These are phyloP conservation scores for Hymenoscyphus fructigenus DNA, from an alignment of 2,329 filamentous ascomycete genomes.

Conservation along the genomic window DNA sequence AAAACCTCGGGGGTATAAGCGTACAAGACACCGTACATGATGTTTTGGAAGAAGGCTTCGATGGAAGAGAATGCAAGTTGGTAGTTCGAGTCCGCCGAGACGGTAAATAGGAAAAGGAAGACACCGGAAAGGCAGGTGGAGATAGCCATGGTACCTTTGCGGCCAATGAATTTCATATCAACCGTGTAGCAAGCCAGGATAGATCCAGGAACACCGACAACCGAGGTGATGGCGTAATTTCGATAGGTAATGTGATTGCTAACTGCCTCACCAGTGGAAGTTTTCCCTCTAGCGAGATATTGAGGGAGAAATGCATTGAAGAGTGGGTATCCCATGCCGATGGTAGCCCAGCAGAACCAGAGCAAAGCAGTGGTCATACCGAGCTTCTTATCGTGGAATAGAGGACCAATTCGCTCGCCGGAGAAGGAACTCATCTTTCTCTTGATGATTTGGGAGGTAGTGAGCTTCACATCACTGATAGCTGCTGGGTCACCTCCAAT, in stretches of 20 bases:
- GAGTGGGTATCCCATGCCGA: slow-evolving; percentile 83
- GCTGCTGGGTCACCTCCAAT: slow-evolving; percentile 45
- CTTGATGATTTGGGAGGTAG: slow-evolving; percentile 24
- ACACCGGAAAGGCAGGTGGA: slow-evolving; percentile 67
- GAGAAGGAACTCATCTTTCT: slow-evolving; percentile 65
- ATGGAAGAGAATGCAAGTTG: slow-evolving; percentile 67
- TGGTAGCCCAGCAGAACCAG: slow-evolving; percentile 80
- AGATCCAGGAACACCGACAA: slow-evolving; percentile 75
- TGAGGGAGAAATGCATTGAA: slow-evolving; percentile 92
- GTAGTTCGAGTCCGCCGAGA: slow-evolving; percentile 53
- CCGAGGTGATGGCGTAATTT: slow-evolving; percentile 78
- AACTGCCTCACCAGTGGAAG: slow-evolving; percentile 35
- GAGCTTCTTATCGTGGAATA: slow-evolving; percentile 57
- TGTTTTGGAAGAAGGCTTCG: slow-evolving; percentile 71
- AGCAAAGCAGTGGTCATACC: slow-evolving; percentile 55
- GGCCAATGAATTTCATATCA: slow-evolving; percentile 64
- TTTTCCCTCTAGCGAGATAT: slow-evolving; percentile 65
- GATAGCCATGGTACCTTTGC: slow-evolving; percentile 68
- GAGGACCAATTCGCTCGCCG: slow-evolving; percentile 61
- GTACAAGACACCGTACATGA: slow-evolving; percentile 76
- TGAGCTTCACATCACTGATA: slow-evolving; percentile 14
- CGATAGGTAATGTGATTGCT: slow-evolving; percentile 60
- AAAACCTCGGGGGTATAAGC: slow-evolving; percentile 78
- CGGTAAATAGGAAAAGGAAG: slow-evolving; percentile 66
- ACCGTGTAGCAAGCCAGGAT: slow-evolving; percentile 73